Conservation (phyloP, 2,329 filamentous ascomycete species). For the Fusarium veterinarium region DNA sequence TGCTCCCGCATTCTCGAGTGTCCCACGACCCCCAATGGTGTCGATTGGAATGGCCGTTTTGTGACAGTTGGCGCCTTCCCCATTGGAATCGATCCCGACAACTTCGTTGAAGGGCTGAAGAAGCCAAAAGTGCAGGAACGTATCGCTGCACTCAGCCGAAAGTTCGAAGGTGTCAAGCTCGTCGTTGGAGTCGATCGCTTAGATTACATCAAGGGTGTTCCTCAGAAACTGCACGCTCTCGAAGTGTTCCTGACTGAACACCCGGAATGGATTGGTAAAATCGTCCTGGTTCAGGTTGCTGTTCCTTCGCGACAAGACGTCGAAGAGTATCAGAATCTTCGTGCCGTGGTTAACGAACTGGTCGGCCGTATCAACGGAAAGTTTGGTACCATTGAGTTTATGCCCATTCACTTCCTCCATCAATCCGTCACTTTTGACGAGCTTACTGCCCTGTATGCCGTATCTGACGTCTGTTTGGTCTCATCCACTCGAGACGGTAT, state of each 20-base stretch:
- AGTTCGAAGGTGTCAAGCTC: conserved; percentile 95
- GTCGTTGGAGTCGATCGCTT: conserved; percentile 97
- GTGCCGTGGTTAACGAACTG: conserved; percentile 94
- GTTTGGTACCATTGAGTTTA: conserved; percentile 97
- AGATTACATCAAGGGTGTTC: conserved; percentile 99
- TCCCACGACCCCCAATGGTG: conserved; percentile 88
- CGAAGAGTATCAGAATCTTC: conserved; percentile 96
- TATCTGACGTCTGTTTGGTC: conserved; percentile 91
- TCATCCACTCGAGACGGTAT: conserved; percentile 98
- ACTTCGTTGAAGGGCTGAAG: conserved; percentile 89
- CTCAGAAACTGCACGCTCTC: conserved; percentile 94
- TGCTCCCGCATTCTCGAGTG: conserved; percentile 91
- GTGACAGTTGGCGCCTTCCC: conserved; percentile 95
- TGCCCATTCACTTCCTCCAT: conserved; percentile 98
- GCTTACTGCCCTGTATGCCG: conserved; percentile 90
- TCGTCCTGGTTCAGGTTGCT: conserved; percentile 94
- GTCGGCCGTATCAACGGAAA: conserved; percentile 97
- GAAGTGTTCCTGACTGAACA: conserved; percentile 98
- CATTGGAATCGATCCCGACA: conserved; percentile 97
- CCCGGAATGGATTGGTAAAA: conserved; percentile 97
- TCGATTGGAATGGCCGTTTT: conserved; percentile 89
- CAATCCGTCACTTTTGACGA: conserved; percentile 96
- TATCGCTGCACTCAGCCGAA: conserved; percentile 84
- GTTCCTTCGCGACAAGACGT: conserved; percentile 96
- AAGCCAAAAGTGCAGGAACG: conserved; percentile 88